Evolutionary conservation across 345 rosid genomes (phyloP), one percentile per base, ranked within the genome.

Genomic region (Populus simonii): DNA sequence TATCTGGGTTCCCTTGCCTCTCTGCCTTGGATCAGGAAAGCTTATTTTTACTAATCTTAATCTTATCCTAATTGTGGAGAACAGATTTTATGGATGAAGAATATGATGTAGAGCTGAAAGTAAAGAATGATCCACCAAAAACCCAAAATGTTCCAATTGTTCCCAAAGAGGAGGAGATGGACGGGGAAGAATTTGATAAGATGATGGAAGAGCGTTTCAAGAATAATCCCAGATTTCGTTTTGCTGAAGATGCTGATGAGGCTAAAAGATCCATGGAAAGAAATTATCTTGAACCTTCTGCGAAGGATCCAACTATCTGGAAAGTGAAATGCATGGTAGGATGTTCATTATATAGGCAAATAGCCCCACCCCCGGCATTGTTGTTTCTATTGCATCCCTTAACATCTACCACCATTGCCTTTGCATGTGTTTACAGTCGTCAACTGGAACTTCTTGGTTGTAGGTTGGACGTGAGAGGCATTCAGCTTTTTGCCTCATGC

Each of bases 241-340:
- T 82, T 79, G 89, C 89, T n/a, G 96, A 85, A 61, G 94, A 91
- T 86, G 91, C 83, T 68, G 81, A 51, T 75, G 90, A 86, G 61
- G 81, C 78, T 15, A 91, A 92, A 86, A 82, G 75, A 72, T 79
- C 86, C 22, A 75, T 85, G 35, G 97, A 93, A 59, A 87, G 82
- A 85, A 84, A 88, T 89, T 83, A 83, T 79, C 71, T 76, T 45
- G 63, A 84, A 72, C 87, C 91, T 76, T 84, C 88, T 59, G 22
- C 83, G 65, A 85, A 83, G 80, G 96, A 89, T 74, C 97, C 98
- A 68, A 84, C 80, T 9, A 75, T 91, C 67, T 96, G 99, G 98
- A 93, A 93, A 87, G 91, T 96, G 74, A 96, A 96, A 86, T 96
- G 99, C 85, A 76, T 78, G 92, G 98, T 96, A 90, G 77, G 85